phyloP scores from a whole-genome alignment of 1,284 basidiomycete species.

The Pseudozyma thailandica region DNA sequence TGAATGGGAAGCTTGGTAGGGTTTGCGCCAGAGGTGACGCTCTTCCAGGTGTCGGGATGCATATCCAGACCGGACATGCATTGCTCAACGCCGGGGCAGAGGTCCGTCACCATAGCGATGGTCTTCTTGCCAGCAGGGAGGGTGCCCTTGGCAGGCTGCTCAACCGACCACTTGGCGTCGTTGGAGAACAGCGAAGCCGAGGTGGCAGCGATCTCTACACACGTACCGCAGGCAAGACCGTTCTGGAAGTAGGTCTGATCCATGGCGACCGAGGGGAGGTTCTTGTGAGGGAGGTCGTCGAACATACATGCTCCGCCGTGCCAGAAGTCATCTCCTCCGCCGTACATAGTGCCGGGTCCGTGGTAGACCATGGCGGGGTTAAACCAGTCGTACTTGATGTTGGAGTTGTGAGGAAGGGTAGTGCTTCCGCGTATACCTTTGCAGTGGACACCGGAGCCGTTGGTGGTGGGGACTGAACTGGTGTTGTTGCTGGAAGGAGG shows the following conservation, averaged over 20 bases:
- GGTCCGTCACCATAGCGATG: slow-evolving; percentile 40
- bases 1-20: slow-evolving; percentile 37
- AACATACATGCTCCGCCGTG: slow-evolving; percentile 49
- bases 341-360: slow-evolving; percentile 40
- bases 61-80: slow-evolving; percentile 48
- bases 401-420: slow-evolving; percentile 2
- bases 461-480: neutral
- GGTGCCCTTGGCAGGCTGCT: slow-evolving; percentile 14
- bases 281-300: slow-evolving; percentile 34
- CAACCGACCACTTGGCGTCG: slow-evolving; percentile 22
- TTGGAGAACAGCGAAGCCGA: slow-evolving; percentile 30
- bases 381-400: slow-evolving; percentile 29
- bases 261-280: slow-evolving; percentile 43
- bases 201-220: slow-evolving; percentile 41
- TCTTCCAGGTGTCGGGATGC: slow-evolving; percentile 46
- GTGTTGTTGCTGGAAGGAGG: neutral
- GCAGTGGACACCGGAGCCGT: slow-evolving; percentile 9
- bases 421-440: slow-evolving; percentile 22
- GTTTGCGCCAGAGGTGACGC: slow-evolving; percentile 21
- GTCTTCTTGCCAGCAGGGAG: slow-evolving; percentile 26
- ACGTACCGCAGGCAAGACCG: slow-evolving; percentile 46
- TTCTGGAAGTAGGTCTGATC: slow-evolving; percentile 42
- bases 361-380: slow-evolving; percentile 28
- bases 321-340: slow-evolving; percentile 26
- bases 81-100: slow-evolving; percentile 41